Conservation (phyloP, 2,329 filamentous ascomycete species). For the Verticillium tricorpus region DNA sequence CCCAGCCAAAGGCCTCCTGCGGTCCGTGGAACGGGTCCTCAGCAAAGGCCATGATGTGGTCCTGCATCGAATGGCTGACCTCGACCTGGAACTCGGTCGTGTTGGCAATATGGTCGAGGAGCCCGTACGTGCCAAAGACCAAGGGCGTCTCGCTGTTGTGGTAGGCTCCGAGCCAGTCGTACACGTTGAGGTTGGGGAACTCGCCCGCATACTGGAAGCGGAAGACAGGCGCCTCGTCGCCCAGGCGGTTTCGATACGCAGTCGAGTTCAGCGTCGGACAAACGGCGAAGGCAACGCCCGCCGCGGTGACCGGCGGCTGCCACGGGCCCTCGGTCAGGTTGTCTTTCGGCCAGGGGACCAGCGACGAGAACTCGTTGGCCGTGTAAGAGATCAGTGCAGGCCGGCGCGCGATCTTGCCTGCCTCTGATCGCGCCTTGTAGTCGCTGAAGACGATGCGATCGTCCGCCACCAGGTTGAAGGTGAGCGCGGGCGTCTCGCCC, state of each 20-base stretch:
- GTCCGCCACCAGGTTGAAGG: constrained; percentile 22
- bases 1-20: constrained; percentile 14
- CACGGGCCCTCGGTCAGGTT: constrained; percentile 23
- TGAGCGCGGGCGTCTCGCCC: constrained; percentile 14
- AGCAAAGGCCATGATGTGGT: constrained; percentile 20
- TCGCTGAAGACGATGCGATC: constrained; percentile 24
- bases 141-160: constrained; percentile 32
- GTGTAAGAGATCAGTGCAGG: constrained; percentile 27
- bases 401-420: constrained; percentile 18
- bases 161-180: constrained; percentile 35
- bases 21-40: constrained; percentile 19
- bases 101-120: constrained; percentile 16
- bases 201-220: constrained; percentile 35
- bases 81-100: constrained; percentile 18
- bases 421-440: constrained; percentile 20
- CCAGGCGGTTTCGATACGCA: constrained; percentile 18
- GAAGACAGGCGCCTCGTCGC: constrained; percentile 25
- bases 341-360: constrained; percentile 20
- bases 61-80: constrained; percentile 20
- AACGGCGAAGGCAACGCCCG: constrained; percentile 14
- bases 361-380: constrained; percentile 24
- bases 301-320: constrained; percentile 10
- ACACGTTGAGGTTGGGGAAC: constrained; percentile 33
- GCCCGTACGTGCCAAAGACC: constrained; percentile 30
- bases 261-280: constrained; percentile 23